These are phyloP conservation scores for sunflower (Helianthus annuus) DNA, from an alignment of 129 eudicot genomes.

Conservation along the genomic window HanXRQr2.0-SUNRISE NC_035441.2:138266123-138266622, in stretches of 20 bases:
- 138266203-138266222: background rate
- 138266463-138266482: constrained; percentile 2
- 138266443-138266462: background rate
- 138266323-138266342: background rate
- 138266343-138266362: background rate
- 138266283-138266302: background rate
- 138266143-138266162: background rate
- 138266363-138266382: constrained; percentile 1
- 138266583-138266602: background rate
- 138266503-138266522: constrained; percentile 5
- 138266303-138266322: background rate
- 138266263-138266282: background rate
- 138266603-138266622: too few relatives aligned
- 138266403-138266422: background rate
- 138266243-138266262: background rate
- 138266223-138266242: background rate
- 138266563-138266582: constrained; percentile 9
- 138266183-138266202: background rate
- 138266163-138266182: background rate
- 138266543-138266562: background rate
- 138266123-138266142: background rate
- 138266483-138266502: background rate
- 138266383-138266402: background rate
- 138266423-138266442: background rate
- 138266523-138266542: background rate